Evolutionary conservation across 202 grass and related monocot species (phyloP).

Genomic region (Saccharum hybrid): DNA sequence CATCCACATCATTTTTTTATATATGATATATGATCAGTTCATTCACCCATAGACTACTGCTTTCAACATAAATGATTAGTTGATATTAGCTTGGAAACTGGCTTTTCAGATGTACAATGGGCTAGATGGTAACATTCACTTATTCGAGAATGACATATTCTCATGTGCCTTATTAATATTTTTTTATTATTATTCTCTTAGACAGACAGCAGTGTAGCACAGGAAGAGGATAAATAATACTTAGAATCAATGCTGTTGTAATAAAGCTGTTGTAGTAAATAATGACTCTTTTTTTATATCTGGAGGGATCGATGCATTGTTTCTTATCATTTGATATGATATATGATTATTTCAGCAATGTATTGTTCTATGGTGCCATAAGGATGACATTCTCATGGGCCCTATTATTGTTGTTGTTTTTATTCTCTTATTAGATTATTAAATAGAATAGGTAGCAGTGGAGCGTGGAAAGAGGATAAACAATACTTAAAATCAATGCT

Average conservation of each 20-base stretch:
- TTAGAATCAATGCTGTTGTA: background rate
- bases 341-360: too few relatives aligned
- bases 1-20: background rate
- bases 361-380: too few relatives aligned
- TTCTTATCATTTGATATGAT: too few relatives aligned
- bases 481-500: background rate
- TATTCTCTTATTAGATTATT: background rate
- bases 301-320: background rate
- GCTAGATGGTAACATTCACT: background rate
- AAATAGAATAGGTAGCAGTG: background rate
- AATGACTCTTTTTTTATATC: background rate
- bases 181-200: background rate
- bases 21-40: background rate
- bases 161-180: background rate
- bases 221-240: background rate
- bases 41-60: background rate
- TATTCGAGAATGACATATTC: background rate
- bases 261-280: background rate
- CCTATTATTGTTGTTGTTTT: background rate
- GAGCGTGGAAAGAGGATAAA: background rate
- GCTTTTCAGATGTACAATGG: background rate
- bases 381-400: background rate
- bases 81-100: constrained; percentile 1
- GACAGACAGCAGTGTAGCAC: background rate
- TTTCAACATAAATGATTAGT: background rate